phyloP scores from a whole-genome alignment of 352 stramenopile species.

The Globisporangium spinosum region DNA sequence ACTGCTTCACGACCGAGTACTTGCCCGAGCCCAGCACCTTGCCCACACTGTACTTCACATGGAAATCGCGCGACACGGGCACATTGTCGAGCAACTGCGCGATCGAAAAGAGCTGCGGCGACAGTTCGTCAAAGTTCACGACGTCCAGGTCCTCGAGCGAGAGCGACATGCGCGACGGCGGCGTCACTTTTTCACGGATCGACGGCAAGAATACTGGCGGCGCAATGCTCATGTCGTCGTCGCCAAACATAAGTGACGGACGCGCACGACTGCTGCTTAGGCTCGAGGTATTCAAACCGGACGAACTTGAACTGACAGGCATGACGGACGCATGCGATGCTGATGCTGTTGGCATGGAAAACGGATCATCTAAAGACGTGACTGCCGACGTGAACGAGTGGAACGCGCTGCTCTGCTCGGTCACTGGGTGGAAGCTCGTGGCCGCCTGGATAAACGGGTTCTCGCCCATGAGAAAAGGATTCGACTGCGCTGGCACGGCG shows the following conservation, averaged over 20 bases:
- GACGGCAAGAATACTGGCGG: slow-evolving; percentile 53
- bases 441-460: slow-evolving; percentile 44
- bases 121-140: slow-evolving; percentile 29
- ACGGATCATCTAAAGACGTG: slow-evolving; percentile 26
- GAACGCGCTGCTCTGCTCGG: slow-evolving; percentile 18
- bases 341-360: not conserved
- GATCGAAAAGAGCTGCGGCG: slow-evolving; percentile 65
- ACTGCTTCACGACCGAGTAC: slow-evolving; percentile 76
- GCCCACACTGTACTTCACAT: slow-evolving; percentile 49
- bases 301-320: not conserved
- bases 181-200: slow-evolving; percentile 64
- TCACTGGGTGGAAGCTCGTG: slow-evolving; percentile 28
- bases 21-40: slow-evolving; percentile 65
- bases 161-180: slow-evolving; percentile 52
- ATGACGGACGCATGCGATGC: not conserved
- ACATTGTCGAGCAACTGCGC: slow-evolving; percentile 60
- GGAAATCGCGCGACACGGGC: slow-evolving; percentile 54
- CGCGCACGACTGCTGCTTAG: slow-evolving; percentile 22
- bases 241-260: slow-evolving; percentile 61
- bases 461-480: slow-evolving; percentile 44
- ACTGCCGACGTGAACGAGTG: slow-evolving; percentile 14
- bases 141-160: slow-evolving; percentile 55
- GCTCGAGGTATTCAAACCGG: not conserved
- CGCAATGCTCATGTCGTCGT: slow-evolving; percentile 39
- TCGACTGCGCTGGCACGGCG: slow-evolving; percentile 21